Evolutionary conservation across 345 rosid species (phyloP), one percentile per base, ranked within the genome.

Genomic region (Sonneratia caseolaris): DNA sequence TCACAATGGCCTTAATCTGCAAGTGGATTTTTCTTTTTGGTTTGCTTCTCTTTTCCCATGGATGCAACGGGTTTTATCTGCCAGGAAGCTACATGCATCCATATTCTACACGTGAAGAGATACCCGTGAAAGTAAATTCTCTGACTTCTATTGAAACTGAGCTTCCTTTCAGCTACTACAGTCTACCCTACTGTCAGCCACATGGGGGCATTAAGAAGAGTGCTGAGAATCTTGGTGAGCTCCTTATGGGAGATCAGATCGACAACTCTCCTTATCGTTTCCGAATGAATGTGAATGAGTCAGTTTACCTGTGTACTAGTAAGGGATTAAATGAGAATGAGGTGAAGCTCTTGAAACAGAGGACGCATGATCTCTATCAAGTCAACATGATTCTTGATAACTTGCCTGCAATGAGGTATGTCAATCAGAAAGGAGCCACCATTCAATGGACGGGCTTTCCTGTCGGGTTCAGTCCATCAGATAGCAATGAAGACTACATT

Each of bases 211-310:
- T 84, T 18, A 84, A 78, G 73, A 84, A 76, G 42, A 84, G 87
- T 70, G 85, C 85, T 0, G 87, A 84, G 79, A 84, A 81, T 78
- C 87, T 84, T 1, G 85, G 87, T 32, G 85, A 84, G 75, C 87
- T 81, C 62, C 84, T 84, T 27, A 81, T 84, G 84, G 87, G 87
- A 69, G 87, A 84, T 71, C 85, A 84, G 68, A 84, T 84, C 11
- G 87, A 81, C 59, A 84, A 81, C 77, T 84, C 87, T 10, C 80
- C 87, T 4, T 84, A 84, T 62, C 70, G 77, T 64, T 84, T 84
- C 74, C 70, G 73, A 47, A 84, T 84, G 79, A 79, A 84, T 53
- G 0, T 57, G 4, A 81, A 84, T 19, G 87, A 84, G 74, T 68
- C 87, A 3, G 76, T 84, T 73, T 84, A 77, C 74, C 83, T 84